Evolutionary conservation across 768 basidiomycete genomes (phyloP).

Genomic region (Dacryopinax spathularia): DNA sequence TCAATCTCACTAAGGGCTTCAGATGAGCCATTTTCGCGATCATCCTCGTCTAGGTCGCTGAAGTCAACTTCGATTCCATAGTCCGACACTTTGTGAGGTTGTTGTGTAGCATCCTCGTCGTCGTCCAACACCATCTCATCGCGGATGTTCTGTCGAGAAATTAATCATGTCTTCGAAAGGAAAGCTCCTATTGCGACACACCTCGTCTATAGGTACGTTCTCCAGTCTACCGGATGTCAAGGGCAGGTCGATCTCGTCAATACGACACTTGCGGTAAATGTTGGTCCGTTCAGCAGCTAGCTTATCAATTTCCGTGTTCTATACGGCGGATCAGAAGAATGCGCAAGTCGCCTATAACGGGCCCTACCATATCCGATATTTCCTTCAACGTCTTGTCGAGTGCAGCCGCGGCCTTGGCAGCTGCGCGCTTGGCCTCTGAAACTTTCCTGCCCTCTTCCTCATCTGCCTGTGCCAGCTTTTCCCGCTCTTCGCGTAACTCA

Average conservation of each 20-base stretch:
- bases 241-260: conserved; percentile 83
- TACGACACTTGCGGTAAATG: conserved; percentile 78
- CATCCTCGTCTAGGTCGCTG: conserved; percentile 53
- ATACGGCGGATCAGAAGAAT: background rate
- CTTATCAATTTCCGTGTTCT: conserved; percentile 89
- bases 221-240: conserved; percentile 59
- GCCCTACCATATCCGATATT: conserved; percentile 57
- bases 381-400: conserved; percentile 86
- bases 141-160: conserved; percentile 46
- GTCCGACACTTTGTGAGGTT: conserved; percentile 54
- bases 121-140: conserved; percentile 79
- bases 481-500: conserved; percentile 46
- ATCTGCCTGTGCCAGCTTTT: conserved; percentile 43
- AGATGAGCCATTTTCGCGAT: conserved; percentile 50
- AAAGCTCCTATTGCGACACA: conserved; percentile 23
- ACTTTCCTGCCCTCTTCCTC: conserved; percentile 62
- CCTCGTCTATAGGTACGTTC: conserved; percentile 92
- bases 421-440: conserved; percentile 59
- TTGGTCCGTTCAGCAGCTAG: conserved; percentile 69
- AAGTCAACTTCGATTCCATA: conserved; percentile 90
- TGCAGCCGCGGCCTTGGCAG: conserved; percentile 52
- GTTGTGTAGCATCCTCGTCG: conserved; percentile 68
- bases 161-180: background rate
- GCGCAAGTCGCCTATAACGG: background rate
- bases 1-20: conserved; percentile 62